Conservation (phyloP, 2,329 filamentous ascomycete species). For the Alternaria sp. region DNA sequence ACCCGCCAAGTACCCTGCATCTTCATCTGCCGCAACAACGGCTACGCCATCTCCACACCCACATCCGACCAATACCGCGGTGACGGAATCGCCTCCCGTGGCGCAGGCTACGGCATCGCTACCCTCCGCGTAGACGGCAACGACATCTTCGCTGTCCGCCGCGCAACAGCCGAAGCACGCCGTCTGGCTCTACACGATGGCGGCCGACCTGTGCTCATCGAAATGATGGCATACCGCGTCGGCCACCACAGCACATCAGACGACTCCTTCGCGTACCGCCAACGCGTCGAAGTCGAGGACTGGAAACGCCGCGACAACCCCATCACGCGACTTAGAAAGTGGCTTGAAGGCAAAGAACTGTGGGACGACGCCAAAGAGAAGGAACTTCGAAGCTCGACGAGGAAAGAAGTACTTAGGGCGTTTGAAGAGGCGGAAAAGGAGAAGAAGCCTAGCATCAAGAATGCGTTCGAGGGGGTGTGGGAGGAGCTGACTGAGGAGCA, state of each 20-base stretch:
- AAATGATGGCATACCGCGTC: constrained; percentile 98
- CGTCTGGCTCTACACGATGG: constrained; percentile 80
- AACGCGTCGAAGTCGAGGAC: constrained; percentile 90
- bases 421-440: constrained; percentile 85
- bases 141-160: constrained; percentile 87
- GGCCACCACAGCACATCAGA: constrained; percentile 97
- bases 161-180: constrained; percentile 80
- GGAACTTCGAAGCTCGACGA: constrained; percentile 69
- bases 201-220: constrained; percentile 85
- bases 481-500: constrained; percentile 85
- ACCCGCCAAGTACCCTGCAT: constrained; percentile 87
- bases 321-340: constrained; percentile 85
- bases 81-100: constrained; percentile 87
- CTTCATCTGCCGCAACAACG: constrained; percentile 93
- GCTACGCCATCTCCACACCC: constrained; percentile 89
- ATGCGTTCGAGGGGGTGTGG: constrained; percentile 89
- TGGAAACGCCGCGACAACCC: constrained; percentile 93
- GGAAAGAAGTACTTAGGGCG: constrained; percentile 81
- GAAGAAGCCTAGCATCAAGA: constrained; percentile 76
- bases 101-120: constrained; percentile 91
- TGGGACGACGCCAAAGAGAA: constrained; percentile 90
- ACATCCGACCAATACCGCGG: constrained; percentile 91
- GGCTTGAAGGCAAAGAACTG: constrained; percentile 81
- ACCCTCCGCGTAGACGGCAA: constrained; percentile 95
- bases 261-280: constrained; percentile 95